These are phyloP conservation scores for Chalciporus pseudorubinellus DNA, from an alignment of 768 basidiomycete genomes.

Conservation along the genomic window DNA sequence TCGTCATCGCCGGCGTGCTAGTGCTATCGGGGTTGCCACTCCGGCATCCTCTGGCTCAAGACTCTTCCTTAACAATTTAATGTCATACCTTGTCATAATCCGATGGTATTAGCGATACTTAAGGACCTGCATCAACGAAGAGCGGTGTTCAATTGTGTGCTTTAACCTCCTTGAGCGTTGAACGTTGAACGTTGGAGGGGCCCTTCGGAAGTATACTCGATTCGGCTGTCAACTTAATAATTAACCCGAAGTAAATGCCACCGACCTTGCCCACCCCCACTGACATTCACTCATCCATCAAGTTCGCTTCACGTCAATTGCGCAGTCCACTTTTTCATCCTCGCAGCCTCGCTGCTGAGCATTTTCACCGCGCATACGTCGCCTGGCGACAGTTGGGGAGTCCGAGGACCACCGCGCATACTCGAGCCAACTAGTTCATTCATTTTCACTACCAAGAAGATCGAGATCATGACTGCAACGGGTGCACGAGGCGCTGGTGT, in stretches of 20 bases:
- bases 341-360: not conserved
- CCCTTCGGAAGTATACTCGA: not conserved
- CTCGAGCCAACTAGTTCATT: not conserved
- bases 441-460: not conserved
- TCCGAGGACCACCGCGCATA: conserved; percentile 4
- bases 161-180: no score
- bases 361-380: not conserved
- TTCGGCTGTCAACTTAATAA: not conserved
- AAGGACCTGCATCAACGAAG: no score
- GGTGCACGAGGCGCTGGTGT: conserved; percentile 9
- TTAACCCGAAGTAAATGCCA: not conserved
- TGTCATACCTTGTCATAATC: no score
- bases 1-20: no score
- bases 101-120: no score
- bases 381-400: conserved; percentile 5
- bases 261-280: not conserved
- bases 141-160: no score
- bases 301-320: not conserved
- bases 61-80: no score
- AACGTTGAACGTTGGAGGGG: not conserved
- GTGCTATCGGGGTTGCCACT: not conserved
- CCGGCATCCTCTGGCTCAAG: not conserved
- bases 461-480: conserved; percentile 18
- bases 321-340: not conserved
- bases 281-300: not conserved